Evolutionary conservation across 169 alveolate genomes (phyloP).

Genomic region (Cryptosporidium parvum): DNA sequence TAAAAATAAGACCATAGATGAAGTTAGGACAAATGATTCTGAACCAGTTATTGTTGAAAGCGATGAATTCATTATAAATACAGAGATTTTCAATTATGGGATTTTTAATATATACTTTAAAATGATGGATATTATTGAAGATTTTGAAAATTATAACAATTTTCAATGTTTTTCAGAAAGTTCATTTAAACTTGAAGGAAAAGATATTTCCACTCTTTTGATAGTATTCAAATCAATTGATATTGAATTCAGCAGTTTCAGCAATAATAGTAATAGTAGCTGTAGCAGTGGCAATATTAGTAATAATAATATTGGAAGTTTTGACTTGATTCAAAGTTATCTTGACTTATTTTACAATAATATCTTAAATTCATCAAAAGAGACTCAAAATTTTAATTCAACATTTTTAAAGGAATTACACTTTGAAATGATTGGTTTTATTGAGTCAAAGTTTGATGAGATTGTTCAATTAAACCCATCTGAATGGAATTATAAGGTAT

Average conservation of each 20-base stretch:
- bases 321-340: not conserved
- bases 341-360: slow-evolving; percentile 8
- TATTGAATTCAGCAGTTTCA: slow-evolving; percentile 11
- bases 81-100: not conserved
- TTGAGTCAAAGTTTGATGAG: slow-evolving; percentile 15
- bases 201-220: not conserved
- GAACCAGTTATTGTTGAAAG: not conserved
- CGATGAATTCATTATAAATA: not conserved
- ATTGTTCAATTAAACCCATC: not conserved
- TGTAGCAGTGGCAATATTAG: not conserved
- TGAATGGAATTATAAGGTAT: not conserved
- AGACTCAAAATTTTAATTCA: not conserved
- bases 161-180: not conserved
- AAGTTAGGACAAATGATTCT: not conserved
- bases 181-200: not conserved
- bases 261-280: not conserved
- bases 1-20: not conserved
- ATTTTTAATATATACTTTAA: not conserved
- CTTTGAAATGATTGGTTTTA: slow-evolving; percentile 26
- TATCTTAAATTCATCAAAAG: not conserved
- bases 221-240: slow-evolving; percentile 39
- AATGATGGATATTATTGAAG: not conserved
- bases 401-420: slow-evolving; percentile 6
- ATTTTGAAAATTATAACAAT: not conserved
- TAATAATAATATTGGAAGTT: not conserved